Base-by-base conservation (phyloP, 139 green algal genomes). In the Asterochloris sp. region DNA sequence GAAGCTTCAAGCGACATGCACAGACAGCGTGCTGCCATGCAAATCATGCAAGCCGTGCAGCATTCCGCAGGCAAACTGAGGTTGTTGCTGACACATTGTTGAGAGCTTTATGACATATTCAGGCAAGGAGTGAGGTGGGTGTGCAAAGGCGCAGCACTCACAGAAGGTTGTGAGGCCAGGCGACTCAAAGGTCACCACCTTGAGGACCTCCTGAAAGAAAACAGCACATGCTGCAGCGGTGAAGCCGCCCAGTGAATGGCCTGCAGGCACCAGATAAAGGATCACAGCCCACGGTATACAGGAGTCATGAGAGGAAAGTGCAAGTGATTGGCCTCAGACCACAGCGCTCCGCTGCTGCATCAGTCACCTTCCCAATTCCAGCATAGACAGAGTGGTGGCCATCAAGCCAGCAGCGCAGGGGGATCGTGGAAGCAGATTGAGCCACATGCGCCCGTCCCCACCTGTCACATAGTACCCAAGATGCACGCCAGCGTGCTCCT, bases 141-240 rank as follows among this genome's bases (percentile, higher is more conserved):
- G n/a, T 54, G 38, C 38, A 54, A 54, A 54, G 4, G 6, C 4
- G 6, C 38, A 54, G 38, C 38, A 54, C 38, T 54, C 38, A 54
- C 38, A 85, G 76, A 85, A 85, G 12, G 67, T 82, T 26, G 82
- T 85, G 8, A 85, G 82, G 60, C 82, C 82, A 1, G 82, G 82
- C n/a, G 47, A 74, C 82, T 85, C 82, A 74, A 82, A 85, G 67
- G 82, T 68, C 16, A 62, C 66, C 11, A 66, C 64, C 0, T 24
- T 66, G 15, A 82, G 68, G 10, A 85, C 78, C 67, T 61, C 47
- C 27, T 82, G 63, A 76, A 67, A 82, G 54, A 85, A 76, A 68
- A 85, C 73, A 24, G 76, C n/a, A 66, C 76, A 79, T 19, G 38
- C 62, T 26, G 27, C 28, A 8, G 82, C 82, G 21, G 82, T 81